Evolutionary conservation across 768 basidiomycete species (phyloP).

Genomic region (Phallus indusiatus): DNA sequence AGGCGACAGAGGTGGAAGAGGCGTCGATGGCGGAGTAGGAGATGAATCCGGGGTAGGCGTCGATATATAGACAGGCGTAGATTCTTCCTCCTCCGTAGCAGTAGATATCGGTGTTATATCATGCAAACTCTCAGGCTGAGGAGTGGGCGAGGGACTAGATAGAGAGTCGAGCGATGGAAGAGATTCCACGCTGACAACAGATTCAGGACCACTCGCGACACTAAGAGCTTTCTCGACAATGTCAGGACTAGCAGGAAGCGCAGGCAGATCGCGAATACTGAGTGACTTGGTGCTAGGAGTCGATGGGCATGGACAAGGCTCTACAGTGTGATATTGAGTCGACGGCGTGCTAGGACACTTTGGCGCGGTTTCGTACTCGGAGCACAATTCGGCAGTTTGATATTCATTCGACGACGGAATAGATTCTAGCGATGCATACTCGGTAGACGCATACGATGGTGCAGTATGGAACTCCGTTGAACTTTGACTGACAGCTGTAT

Average conservation of each 20-base stretch:
- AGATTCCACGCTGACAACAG: too few relatives aligned
- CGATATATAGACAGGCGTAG: too few relatives aligned
- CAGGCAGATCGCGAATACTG: background rate
- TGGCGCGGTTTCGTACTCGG: conserved; percentile 39
- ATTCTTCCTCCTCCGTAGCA: too few relatives aligned
- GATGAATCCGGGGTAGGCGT: background rate
- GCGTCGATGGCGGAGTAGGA: background rate
- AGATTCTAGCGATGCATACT: conserved; percentile 9
- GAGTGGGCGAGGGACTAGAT: too few relatives aligned
- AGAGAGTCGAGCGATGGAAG: too few relatives aligned
- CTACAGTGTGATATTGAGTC: conserved; percentile 44
- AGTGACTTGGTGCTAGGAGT: conserved; percentile 12
- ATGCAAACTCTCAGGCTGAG: too few relatives aligned
- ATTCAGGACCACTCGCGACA: background rate
- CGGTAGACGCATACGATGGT: conserved; percentile 38
- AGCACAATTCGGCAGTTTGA: conserved; percentile 31
- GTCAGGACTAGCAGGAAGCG: background rate
- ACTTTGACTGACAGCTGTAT: conserved; percentile 22
- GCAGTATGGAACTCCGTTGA: conserved; percentile 32
- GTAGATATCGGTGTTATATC: too few relatives aligned
- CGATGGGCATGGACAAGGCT: conserved; percentile 29
- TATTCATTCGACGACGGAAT: conserved; percentile 27
- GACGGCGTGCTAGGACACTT: conserved; percentile 22
- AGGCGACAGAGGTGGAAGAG: background rate
- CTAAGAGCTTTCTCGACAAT: background rate